phyloP scores from a whole-genome alignment of 2,329 filamentous ascomycete genomes.

The Aspergillus vadensis region DNA sequence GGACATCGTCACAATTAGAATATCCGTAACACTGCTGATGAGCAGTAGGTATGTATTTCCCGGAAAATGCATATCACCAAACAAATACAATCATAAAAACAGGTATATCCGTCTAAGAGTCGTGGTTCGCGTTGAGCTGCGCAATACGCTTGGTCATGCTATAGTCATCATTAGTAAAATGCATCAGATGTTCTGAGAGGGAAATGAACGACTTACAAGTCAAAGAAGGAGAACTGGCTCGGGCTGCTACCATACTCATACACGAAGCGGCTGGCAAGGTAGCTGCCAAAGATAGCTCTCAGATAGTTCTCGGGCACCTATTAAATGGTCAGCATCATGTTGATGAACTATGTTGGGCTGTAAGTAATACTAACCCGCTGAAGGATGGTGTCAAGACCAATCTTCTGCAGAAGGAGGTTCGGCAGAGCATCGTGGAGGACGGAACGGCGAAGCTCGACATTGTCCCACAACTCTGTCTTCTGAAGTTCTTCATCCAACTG shows the following conservation, averaged over 20 bases:
- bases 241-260: constrained; percentile 92
- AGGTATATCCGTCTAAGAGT: constrained; percentile 13
- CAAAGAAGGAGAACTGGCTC: constrained; percentile 97
- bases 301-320: constrained; percentile 88
- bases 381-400: constrained; percentile 86
- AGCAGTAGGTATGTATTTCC: constrained; percentile 16
- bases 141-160: constrained; percentile 44
- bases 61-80: constrained; percentile 20
- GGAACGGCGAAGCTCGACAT: constrained; percentile 72
- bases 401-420: constrained; percentile 78
- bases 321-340: constrained; percentile 22
- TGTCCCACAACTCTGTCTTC: constrained; percentile 86
- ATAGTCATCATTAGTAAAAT: constrained; percentile 16
- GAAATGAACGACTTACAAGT: constrained; percentile 71
- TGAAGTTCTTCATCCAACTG: constrained; percentile 95
- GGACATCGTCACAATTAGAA: constrained; percentile 16
- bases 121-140: constrained; percentile 26
- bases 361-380: constrained; percentile 61
- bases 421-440: constrained; percentile 86
- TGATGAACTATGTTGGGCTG: neutral
- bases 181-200: neutral
- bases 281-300: constrained; percentile 92
- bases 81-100: constrained; percentile 2
- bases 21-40: constrained; percentile 21
- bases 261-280: constrained; percentile 91